phyloP scores from a whole-genome alignment of 345 rosid species.

The Raphanus raphanistrum region DNA sequence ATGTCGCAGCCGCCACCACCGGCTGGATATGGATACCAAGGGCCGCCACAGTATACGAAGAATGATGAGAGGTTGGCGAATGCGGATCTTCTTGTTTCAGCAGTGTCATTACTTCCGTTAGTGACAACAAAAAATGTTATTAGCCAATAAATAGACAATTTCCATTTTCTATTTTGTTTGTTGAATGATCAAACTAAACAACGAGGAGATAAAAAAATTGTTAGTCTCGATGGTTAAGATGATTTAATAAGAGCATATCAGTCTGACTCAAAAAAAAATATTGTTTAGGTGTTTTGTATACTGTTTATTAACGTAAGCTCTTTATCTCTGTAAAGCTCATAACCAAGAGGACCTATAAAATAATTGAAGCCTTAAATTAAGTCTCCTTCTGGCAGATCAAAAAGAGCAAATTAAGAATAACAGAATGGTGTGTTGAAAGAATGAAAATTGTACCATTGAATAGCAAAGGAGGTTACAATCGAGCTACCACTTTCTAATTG shows the following conservation, averaged over 20 bases:
- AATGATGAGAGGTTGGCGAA: conserved; percentile 15
- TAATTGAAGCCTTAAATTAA: background rate
- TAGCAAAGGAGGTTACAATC: background rate
- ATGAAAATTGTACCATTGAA: background rate
- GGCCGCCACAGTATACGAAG: conserved; percentile 43
- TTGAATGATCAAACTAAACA: background rate
- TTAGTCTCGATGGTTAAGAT: background rate
- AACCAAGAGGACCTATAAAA: background rate
- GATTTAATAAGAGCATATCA: background rate
- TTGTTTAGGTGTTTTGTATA: background rate
- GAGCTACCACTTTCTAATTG: background rate
- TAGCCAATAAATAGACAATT: background rate
- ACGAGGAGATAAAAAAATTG: background rate
- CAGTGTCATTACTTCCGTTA: conserved; percentile 1
- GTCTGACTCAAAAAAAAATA: background rate
- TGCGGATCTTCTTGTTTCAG: background rate
- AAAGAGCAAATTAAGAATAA: background rate
- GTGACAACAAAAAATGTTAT: background rate
- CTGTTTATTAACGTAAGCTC: background rate
- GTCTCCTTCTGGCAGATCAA: background rate
- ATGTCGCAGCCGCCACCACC: background rate
- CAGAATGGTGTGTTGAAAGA: background rate
- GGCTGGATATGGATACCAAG: conserved; percentile 39
- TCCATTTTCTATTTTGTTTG: background rate
- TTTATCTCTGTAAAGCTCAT: background rate